Conservation (phyloP, 805 yeast genomes). For the Kuraishia piskuri region DNA sequence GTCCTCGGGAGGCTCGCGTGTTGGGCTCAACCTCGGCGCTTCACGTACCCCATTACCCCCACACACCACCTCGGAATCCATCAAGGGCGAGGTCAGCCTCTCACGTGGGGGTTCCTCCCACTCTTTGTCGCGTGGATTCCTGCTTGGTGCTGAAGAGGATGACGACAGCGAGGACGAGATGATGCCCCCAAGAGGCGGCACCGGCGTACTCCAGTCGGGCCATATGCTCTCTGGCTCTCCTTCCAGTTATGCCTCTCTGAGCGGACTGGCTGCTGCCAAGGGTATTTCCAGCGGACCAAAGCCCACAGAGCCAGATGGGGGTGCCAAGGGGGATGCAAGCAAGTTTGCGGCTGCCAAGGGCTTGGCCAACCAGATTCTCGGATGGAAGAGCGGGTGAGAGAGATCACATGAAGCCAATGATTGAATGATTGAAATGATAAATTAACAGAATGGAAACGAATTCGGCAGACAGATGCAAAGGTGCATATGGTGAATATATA, state of each 20-base stretch:
- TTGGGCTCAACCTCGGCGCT: neutral
- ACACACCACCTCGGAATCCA: neutral
- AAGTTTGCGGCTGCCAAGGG: neutral
- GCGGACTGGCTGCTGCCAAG: neutral
- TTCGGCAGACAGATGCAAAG: too few relatives aligned
- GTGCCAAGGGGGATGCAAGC: neutral
- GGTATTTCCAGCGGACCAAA: too few relatives aligned
- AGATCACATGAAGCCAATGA: neutral
- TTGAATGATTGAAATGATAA: neutral
- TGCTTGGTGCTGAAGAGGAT: neutral
- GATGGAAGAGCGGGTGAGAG: neutral
- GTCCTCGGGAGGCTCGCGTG: neutral
- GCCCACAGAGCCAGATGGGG: too few relatives aligned
- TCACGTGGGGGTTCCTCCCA: neutral
- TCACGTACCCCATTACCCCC: neutral
- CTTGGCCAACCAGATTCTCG: neutral
- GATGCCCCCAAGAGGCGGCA: too few relatives aligned
- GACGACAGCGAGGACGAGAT: neutral
- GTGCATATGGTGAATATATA: too few relatives aligned
- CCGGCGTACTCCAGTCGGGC: too few relatives aligned
- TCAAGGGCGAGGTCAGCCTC: neutral
- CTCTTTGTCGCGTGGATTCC: neutral
- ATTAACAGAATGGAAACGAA: too few relatives aligned
- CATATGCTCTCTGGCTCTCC: neutral
- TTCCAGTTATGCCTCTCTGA: neutral